A percentile compares a stretch with the other conserved stretches of the same genome.
Evolutionary conservation across 228 moss, liverwort and hornwort genomes (phyloP).

Genomic region (Sphagnum fallax): DNA sequence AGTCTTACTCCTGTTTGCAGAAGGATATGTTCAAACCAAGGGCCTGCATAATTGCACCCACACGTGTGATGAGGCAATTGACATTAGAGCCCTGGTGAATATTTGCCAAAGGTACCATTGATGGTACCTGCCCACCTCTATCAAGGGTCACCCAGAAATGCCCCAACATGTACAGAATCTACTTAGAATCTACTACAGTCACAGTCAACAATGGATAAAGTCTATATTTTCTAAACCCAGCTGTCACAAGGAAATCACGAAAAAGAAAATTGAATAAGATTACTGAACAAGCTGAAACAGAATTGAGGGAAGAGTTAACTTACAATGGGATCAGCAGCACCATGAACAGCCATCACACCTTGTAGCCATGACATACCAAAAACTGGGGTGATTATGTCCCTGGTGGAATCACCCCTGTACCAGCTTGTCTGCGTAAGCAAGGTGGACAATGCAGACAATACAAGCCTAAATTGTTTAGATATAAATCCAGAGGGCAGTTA

Average conservation of each 20-base stretch:
- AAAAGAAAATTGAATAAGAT: too few species aligned
- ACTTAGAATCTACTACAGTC: too few species aligned
- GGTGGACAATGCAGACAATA: not conserved
- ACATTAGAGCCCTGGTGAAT: slow-evolving; percentile 55
- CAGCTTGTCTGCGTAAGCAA: not conserved
- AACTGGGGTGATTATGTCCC: slow-evolving; percentile 71
- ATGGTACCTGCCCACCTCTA: slow-evolving; percentile 37
- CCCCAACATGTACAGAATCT: too few species aligned
- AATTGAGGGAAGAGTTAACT: slow-evolving; percentile 7
- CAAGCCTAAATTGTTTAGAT: not conserved
- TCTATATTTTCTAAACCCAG: too few species aligned
- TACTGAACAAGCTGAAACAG: not conserved
- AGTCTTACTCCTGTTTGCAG: slow-evolving; percentile 54
- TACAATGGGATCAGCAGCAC: slow-evolving; percentile 74
- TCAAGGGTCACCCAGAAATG: too few species aligned
- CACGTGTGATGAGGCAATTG: slow-evolving; percentile 58
- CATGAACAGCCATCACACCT: slow-evolving; percentile 90
- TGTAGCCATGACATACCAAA: slow-evolving; percentile 91
- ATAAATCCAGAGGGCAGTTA: too few species aligned
- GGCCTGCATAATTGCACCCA: slow-evolving; percentile 70
- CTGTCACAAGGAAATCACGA: too few species aligned
- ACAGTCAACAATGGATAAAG: too few species aligned
- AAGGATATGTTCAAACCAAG: slow-evolving; percentile 38
- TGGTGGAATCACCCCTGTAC: slow-evolving; percentile 84
- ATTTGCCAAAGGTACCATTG: slow-evolving; percentile 59